These are phyloP conservation scores for Scytalidium sp. DNA, from an alignment of 2,329 filamentous ascomycete genomes.

Conservation along the genomic window DNA sequence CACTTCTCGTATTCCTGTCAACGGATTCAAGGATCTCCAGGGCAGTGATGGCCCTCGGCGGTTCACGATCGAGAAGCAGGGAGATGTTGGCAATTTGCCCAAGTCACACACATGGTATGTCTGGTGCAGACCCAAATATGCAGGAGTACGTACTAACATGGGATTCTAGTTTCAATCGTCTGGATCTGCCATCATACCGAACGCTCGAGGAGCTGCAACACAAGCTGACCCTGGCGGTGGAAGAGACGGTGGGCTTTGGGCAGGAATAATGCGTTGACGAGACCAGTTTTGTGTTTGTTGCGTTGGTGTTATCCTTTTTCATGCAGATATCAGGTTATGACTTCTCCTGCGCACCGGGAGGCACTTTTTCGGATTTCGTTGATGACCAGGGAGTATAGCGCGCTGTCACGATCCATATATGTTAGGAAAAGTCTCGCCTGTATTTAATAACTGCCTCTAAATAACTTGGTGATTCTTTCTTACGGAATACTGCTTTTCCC, in stretches of 20 bases:
- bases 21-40: conserved; percentile 98
- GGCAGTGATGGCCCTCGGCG: conserved; percentile 91
- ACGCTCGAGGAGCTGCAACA: conserved; percentile 76
- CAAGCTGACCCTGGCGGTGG: conserved; percentile 94
- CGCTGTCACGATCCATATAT: conserved; percentile 10
- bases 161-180: conserved; percentile 79
- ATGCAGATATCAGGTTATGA: background rate
- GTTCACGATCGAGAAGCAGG: conserved; percentile 98
- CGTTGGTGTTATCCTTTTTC: conserved; percentile 13
- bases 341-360: background rate
- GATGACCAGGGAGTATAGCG: background rate
- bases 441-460: conserved; percentile 12
- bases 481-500: no score
- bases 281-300: conserved; percentile 9
- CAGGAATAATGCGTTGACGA: conserved; percentile 64
- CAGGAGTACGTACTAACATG: conserved; percentile 14
- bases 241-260: conserved; percentile 98
- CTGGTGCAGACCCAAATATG: background rate
- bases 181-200: conserved; percentile 94
- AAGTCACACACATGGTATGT: conserved; percentile 97
- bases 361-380: background rate
- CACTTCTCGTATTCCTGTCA: conserved; percentile 96
- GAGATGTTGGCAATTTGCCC: conserved; percentile 83
- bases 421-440: conserved; percentile 12
- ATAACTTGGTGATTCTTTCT: conserved; percentile 2